phyloP scores from a whole-genome alignment of 306 rosid genomes.

The barrel medic (Medicago truncatula) region MtrunA17r5.0-ANR NC_053047.1:24708001-24708500 shows the following conservation, averaged over 20 bases:
- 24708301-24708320: slow-evolving; percentile 67
- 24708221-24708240: slow-evolving; percentile 48
- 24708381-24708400: slow-evolving; percentile 66
- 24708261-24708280: slow-evolving; percentile 57
- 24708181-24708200: background rate
- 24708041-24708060: too few relatives aligned
- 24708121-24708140: too few relatives aligned
- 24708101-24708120: too few relatives aligned
- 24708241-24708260: slow-evolving; percentile 69
- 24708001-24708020: too few relatives aligned
- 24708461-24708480: slow-evolving; percentile 88
- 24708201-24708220: background rate
- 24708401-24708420: slow-evolving; percentile 65
- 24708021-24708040: too few relatives aligned
- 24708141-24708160: background rate
- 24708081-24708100: too few relatives aligned
- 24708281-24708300: slow-evolving; percentile 54
- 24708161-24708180: too few relatives aligned
- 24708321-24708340: slow-evolving; percentile 83
- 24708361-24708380: slow-evolving; percentile 80
- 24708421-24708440: slow-evolving; percentile 87
- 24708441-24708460: slow-evolving; percentile 63
- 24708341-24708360: slow-evolving; percentile 66
- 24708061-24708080: too few relatives aligned
- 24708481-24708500: slow-evolving; percentile 79